Percentiles rank a stretch among this genome's conserved stretches.
phyloP scores from a whole-genome alignment of 2,329 filamentous ascomycete species.

The Xylariaceae sp. region DNA sequence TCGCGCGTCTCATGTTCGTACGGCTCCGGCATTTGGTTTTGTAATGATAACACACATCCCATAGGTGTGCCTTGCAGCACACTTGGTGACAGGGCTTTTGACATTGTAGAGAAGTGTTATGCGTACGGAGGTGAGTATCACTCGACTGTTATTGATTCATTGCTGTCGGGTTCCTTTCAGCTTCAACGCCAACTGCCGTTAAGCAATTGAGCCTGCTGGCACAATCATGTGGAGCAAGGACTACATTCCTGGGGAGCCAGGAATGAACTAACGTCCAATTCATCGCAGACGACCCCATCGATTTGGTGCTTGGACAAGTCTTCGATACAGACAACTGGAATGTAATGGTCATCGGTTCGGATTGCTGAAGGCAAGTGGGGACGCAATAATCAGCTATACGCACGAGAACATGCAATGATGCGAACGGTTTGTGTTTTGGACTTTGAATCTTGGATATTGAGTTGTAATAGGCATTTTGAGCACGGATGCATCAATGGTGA shows the following conservation, averaged over 20 bases:
- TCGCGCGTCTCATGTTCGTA: constrained; percentile 18
- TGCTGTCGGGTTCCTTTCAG: not conserved
- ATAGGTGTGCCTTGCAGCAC: constrained; percentile 16
- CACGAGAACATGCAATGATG: not conserved
- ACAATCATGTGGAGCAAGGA: not conserved
- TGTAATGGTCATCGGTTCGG: constrained; percentile 13
- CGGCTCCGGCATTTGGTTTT: constrained; percentile 19
- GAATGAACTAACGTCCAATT: not conserved
- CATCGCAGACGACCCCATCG: constrained; percentile 11
- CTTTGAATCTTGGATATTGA: no score
- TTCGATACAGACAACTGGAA: constrained; percentile 18
- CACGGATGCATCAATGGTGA: not conserved
- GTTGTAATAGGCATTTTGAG: not conserved
- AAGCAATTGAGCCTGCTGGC: not conserved
- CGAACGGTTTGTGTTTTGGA: no score
- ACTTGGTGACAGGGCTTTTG: constrained; percentile 14
- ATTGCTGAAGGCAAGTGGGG: constrained; percentile 7
- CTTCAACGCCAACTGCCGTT: not conserved
- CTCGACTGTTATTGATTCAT: not conserved
- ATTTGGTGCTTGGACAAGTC: constrained; percentile 14
- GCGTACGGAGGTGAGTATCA: constrained; percentile 8
- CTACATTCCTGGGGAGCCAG: not conserved
- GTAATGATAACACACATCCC: constrained; percentile 17
- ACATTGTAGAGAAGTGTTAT: constrained; percentile 19
- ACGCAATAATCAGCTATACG: not conserved